Percentiles rank a stretch among this genome's conserved stretches.
Conservation (phyloP, 2,329 filamentous ascomycete genomes). For the Furcasterigmium furcatum region DNA sequence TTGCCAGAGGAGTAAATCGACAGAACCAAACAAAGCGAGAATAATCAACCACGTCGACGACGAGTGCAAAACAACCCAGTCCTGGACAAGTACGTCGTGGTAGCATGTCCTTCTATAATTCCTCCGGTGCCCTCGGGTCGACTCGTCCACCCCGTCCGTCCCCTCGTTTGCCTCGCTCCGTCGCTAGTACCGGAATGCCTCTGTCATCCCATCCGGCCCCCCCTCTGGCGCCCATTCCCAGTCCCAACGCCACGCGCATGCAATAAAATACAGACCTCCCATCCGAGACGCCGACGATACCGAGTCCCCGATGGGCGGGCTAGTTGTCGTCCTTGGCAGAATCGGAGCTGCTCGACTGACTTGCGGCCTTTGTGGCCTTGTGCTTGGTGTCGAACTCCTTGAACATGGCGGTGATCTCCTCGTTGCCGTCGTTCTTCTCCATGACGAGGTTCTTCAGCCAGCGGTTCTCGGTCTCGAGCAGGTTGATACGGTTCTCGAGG, state of each 20-base stretch:
- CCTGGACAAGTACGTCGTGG: no score
- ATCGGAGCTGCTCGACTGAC: conserved; percentile 17
- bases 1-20: no score
- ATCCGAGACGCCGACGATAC: not conserved
- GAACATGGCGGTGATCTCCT: conserved; percentile 47
- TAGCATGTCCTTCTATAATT: no score
- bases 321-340: conserved; percentile 14
- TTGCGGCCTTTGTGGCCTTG: conserved; percentile 25
- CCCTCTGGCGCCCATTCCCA: not conserved
- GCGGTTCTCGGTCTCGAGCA: conserved; percentile 80
- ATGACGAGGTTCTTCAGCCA: conserved; percentile 79
- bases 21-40: no score
- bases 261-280: conserved; percentile 2
- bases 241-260: conserved; percentile 3
- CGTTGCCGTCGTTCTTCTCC: conserved; percentile 70
- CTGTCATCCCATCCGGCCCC: not conserved
- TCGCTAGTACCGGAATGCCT: no score
- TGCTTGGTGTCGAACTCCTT: conserved; percentile 44
- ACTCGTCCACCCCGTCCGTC: not conserved
- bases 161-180: no score
- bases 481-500: conserved; percentile 69
- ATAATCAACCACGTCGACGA: no score
- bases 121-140: no score
- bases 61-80: no score
- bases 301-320: no score